Evolutionary conservation across 176 grass and related monocot species (phyloP).

Genomic region (Oryza rufipogon): DNA sequence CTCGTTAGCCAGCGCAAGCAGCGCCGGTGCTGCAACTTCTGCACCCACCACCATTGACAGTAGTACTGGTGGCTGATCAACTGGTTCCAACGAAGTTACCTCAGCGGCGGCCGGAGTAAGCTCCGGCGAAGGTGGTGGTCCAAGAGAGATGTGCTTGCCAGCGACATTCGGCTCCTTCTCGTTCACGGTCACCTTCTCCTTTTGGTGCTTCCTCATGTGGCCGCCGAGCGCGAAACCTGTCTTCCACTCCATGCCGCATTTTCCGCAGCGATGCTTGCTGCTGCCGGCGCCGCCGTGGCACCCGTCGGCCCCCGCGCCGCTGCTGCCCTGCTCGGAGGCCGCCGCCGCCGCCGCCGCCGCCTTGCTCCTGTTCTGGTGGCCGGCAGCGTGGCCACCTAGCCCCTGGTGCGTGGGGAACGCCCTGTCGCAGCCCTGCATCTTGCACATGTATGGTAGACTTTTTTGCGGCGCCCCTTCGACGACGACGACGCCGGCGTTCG

Average conservation of each 20-base stretch:
- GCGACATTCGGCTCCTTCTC: too few species aligned
- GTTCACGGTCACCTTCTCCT: neutral
- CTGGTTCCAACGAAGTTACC: too few species aligned
- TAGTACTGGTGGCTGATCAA: too few species aligned
- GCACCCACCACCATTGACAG: too few species aligned
- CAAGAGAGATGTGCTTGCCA: too few species aligned
- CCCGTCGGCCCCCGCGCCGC: neutral
- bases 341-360: neutral
- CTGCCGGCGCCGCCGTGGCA: neutral
- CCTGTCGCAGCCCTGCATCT: neutral
- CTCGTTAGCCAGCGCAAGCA: too few species aligned
- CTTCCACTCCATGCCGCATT: neutral
- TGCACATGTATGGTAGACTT: constrained; percentile 3
- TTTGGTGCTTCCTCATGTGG: constrained; percentile 49
- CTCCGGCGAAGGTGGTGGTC: too few species aligned
- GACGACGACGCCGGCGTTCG: too few species aligned
- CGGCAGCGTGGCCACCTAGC: constrained; percentile 44
- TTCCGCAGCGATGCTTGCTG: neutral
- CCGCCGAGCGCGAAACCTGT: constrained; percentile 42
- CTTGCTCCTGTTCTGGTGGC: constrained; percentile 31
- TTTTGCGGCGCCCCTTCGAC: neutral
- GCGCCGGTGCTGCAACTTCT: too few species aligned
- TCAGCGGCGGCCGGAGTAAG: too few species aligned
- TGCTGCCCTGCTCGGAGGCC: neutral
- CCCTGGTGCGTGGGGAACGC: constrained; percentile 34